Evolutionary conservation across 345 rosid genomes (phyloP).

Genomic region (Eutrema yunnanense): DNA sequence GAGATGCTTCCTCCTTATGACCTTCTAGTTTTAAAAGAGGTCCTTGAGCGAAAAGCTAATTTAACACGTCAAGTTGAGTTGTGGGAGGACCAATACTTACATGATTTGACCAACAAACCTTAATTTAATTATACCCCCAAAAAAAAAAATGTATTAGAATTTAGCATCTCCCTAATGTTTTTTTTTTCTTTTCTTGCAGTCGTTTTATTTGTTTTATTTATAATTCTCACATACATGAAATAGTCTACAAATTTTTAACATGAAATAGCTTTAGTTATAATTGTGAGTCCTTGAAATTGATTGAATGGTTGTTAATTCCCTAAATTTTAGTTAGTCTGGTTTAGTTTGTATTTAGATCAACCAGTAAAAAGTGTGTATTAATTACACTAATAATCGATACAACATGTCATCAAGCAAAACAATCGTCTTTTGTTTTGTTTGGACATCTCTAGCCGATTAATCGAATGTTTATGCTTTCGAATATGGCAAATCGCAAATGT

Average conservation of each 20-base stretch:
- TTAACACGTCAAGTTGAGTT: slow-evolving; percentile 39
- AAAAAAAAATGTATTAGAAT: neutral
- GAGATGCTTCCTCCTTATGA: slow-evolving; percentile 1
- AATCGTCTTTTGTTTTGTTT: neutral
- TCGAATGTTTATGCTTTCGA: no score
- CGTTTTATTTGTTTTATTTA: neutral
- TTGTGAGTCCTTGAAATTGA: neutral
- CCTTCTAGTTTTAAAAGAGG: neutral
- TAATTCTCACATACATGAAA: neutral
- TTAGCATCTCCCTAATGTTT: neutral
- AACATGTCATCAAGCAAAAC: neutral
- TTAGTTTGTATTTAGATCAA: neutral
- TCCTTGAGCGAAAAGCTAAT: neutral
- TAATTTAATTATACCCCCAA: neutral
- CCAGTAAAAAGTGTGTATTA: neutral
- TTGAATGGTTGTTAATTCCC: neutral
- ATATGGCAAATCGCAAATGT: no score
- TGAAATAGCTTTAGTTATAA: no score
- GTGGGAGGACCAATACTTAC: slow-evolving; percentile 48
- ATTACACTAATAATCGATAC: neutral
- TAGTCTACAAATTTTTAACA: neutral
- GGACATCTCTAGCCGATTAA: no score
- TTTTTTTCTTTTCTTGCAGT: neutral
- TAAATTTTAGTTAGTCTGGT: neutral
- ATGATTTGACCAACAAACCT: slow-evolving; percentile 5